Percentiles rank a stretch among this genome's conserved stretches.
These are phyloP conservation scores for Ustilago curta DNA, from an alignment of 1,284 basidiomycete genomes.

Conservation along the genomic window DNA sequence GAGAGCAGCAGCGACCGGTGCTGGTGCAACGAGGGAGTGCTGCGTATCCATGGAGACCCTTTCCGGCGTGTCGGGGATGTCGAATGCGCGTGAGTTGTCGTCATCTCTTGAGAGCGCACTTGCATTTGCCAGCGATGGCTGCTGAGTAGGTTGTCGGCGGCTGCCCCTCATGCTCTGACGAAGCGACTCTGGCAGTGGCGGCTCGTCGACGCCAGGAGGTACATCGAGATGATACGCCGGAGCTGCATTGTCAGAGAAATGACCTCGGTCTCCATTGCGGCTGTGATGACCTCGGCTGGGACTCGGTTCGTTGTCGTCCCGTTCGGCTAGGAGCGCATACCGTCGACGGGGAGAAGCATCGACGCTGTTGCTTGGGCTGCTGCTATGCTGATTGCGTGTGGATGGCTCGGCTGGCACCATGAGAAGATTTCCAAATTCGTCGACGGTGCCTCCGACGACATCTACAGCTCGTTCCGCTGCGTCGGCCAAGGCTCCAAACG, in stretches of 20 bases:
- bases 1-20: slow-evolving; percentile 38
- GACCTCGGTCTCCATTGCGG: not conserved
- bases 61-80: slow-evolving; percentile 35
- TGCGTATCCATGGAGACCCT: slow-evolving; percentile 20
- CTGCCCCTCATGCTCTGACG: slow-evolving; percentile 23
- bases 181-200: slow-evolving; percentile 40
- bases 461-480: slow-evolving; percentile 51
- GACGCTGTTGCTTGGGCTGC: slow-evolving; percentile 4
- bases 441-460: slow-evolving; percentile 50
- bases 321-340: slow-evolving; percentile 25
- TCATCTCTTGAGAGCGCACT: not conserved
- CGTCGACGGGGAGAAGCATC: slow-evolving; percentile 35
- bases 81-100: slow-evolving; percentile 18
- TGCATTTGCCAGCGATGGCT: not conserved
- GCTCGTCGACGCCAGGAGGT: slow-evolving; percentile 31
- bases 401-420: slow-evolving; percentile 41
- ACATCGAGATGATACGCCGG: slow-evolving; percentile 39
- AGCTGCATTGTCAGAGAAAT: not conserved
- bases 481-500: slow-evolving; percentile 40
- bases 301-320: slow-evolving; percentile 10
- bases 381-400: slow-evolving; percentile 5
- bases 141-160: not conserved
- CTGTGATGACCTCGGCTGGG: not conserved
- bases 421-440: slow-evolving; percentile 48
- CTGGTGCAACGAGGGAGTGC: slow-evolving; percentile 27